These are phyloP conservation scores for Apiotrichum porosum DNA, from an alignment of 1,284 basidiomycete genomes.

Conservation along the genomic window DNA sequence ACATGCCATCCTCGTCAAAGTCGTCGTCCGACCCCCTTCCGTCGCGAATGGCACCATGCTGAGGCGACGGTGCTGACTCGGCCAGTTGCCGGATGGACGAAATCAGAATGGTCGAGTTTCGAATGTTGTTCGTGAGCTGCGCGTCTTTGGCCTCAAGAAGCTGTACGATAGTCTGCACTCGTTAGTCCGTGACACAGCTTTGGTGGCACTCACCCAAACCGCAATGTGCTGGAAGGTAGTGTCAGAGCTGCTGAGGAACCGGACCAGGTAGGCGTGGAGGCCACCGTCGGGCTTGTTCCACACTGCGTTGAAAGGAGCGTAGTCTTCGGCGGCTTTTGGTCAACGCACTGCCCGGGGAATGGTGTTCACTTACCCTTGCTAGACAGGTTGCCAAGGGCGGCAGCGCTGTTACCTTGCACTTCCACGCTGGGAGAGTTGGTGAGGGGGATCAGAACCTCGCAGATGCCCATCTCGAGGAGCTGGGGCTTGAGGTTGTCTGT, in stretches of 20 bases:
- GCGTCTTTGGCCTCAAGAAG: constrained; percentile 90
- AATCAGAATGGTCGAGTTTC: constrained; percentile 70
- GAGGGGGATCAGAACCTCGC: constrained; percentile 93
- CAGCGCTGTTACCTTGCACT: constrained; percentile 97
- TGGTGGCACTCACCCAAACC: constrained; percentile 62
- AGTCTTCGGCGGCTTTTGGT: constrained; percentile 78
- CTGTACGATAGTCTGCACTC: constrained; percentile 78
- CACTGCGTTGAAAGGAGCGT: constrained; percentile 94
- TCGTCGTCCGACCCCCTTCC: constrained; percentile 52
- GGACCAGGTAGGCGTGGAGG: constrained; percentile 89
- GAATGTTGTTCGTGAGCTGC: constrained; percentile 83
- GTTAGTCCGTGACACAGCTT: constrained; percentile 1
- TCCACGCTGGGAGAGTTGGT: constrained; percentile 95
- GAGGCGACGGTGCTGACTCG: constrained; percentile 66
- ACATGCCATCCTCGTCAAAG: constrained; percentile 72
- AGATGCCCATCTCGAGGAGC: constrained; percentile 95
- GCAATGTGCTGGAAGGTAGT: constrained; percentile 99
- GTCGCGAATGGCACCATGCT: constrained; percentile 1
- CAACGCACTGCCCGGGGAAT: neutral
- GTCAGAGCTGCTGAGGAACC: constrained; percentile 89
- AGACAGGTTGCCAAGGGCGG: constrained; percentile 93
- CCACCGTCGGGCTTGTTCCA: constrained; percentile 98
- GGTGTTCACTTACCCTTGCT: constrained; percentile 66
- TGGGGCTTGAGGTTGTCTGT: constrained; percentile 91
- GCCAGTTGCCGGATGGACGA: constrained; percentile 79